Conservation (phyloP, 306 rosid species). For the Biancaea sappan region DNA sequence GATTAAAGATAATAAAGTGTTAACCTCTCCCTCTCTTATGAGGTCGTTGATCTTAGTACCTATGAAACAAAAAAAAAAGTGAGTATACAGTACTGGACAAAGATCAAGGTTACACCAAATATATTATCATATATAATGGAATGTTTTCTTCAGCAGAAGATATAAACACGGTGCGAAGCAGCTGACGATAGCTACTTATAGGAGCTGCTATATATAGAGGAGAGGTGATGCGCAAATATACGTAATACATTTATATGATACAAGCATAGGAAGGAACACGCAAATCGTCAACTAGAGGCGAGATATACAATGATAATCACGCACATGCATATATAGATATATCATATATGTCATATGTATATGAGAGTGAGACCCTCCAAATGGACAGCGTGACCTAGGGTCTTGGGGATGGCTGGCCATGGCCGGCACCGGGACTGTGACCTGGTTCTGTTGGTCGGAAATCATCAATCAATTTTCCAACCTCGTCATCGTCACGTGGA, state of each 20-base stretch:
- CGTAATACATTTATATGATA: not conserved
- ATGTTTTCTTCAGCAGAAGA: not conserved
- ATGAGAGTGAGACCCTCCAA: not conserved
- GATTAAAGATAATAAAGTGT: not conserved
- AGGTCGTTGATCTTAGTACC: not conserved
- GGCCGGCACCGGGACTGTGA: constrained; percentile 93
- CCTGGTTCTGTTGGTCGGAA: constrained; percentile 78
- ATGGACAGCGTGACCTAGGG: constrained; percentile 22
- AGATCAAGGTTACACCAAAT: not conserved
- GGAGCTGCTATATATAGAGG: not conserved
- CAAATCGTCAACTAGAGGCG: not conserved
- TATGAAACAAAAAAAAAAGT: too few species aligned
- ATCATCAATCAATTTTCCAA: constrained; percentile 38
- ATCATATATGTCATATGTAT: not conserved
- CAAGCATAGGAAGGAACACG: not conserved
- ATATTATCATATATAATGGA: not conserved
- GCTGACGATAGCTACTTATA: not conserved
- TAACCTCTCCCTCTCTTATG: too few species aligned
- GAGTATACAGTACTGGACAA: too few species aligned
- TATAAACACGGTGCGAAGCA: not conserved
- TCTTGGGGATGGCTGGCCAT: constrained; percentile 49
- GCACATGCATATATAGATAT: not conserved
- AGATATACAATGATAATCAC: not conserved
- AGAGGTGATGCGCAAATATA: not conserved
- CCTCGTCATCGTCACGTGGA: not conserved